Conservation (phyloP, 2,329 filamentous ascomycete genomes). For the Colletotrichum kahawae region DNA sequence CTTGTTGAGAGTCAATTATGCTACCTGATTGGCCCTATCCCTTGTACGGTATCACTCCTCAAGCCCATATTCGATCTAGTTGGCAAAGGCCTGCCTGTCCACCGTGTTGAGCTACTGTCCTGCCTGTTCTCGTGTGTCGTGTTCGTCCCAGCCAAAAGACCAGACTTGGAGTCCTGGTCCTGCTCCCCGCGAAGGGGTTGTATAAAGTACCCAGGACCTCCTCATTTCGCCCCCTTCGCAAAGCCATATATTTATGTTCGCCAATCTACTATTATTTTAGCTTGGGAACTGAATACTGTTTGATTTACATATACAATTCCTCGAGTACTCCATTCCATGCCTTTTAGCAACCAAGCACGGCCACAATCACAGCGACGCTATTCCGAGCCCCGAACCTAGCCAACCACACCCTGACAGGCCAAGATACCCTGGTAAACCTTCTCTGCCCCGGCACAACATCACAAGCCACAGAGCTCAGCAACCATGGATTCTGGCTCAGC, state of each 20-base stretch:
- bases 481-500: neutral
- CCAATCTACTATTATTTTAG: neutral
- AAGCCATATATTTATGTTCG: neutral
- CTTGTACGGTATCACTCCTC: neutral
- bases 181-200: neutral
- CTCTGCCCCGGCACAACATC: neutral
- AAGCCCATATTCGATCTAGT: neutral
- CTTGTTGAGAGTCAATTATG: neutral
- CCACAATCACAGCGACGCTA: neutral
- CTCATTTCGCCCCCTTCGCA: neutral
- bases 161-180: neutral
- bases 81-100: neutral
- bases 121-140: neutral
- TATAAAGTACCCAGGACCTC: neutral
- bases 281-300: neutral
- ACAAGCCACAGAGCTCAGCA: neutral
- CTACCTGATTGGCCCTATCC: neutral
- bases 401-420: neutral
- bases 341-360: neutral
- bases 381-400: neutral
- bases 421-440: neutral
- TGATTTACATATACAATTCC: neutral
- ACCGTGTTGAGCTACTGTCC: neutral
- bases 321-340: neutral
- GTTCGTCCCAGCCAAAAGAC: neutral